A percentile compares a stretch with the other conserved stretches of the same genome.
Evolutionary conservation across 352 stramenopile species (phyloP).

Genomic region (Globisporangium cylindrosporum): DNA sequence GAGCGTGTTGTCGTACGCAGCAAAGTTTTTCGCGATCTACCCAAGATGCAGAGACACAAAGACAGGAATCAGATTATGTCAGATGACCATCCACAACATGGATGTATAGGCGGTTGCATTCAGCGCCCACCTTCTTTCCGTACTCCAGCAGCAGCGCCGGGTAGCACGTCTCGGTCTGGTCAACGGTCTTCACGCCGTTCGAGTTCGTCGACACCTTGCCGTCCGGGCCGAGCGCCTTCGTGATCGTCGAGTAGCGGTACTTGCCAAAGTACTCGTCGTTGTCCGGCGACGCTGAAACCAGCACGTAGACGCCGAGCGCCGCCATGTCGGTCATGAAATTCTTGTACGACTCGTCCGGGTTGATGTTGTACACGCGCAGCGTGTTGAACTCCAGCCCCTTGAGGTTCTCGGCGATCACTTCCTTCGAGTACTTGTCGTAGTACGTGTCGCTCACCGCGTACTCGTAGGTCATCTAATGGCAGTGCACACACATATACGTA

Average conservation of each 20-base stretch:
- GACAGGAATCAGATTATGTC: background rate
- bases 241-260: conserved; percentile 81
- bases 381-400: conserved; percentile 82
- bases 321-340: conserved; percentile 87
- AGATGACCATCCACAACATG: background rate
- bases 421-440: conserved; percentile 84
- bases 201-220: conserved; percentile 32
- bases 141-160: conserved; percentile 81
- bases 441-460: conserved; percentile 85
- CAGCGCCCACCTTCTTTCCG: conserved; percentile 59
- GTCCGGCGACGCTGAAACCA: conserved; percentile 75
- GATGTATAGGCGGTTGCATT: background rate
- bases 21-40: conserved; percentile 86
- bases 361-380: conserved; percentile 86
- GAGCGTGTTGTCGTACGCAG: conserved; percentile 85
- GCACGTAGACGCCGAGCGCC: conserved; percentile 69
- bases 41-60: background rate
- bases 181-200: conserved; percentile 45
- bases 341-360: conserved; percentile 76
- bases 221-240: conserved; percentile 54
- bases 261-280: conserved; percentile 85
- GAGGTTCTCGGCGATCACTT: conserved; percentile 58
- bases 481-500: background rate
- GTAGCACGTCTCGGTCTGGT: conserved; percentile 81
- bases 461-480: conserved; percentile 76